phyloP scores from a whole-genome alignment of 2,329 filamentous ascomycete genomes.

The Paecilomyces variotii region DNA sequence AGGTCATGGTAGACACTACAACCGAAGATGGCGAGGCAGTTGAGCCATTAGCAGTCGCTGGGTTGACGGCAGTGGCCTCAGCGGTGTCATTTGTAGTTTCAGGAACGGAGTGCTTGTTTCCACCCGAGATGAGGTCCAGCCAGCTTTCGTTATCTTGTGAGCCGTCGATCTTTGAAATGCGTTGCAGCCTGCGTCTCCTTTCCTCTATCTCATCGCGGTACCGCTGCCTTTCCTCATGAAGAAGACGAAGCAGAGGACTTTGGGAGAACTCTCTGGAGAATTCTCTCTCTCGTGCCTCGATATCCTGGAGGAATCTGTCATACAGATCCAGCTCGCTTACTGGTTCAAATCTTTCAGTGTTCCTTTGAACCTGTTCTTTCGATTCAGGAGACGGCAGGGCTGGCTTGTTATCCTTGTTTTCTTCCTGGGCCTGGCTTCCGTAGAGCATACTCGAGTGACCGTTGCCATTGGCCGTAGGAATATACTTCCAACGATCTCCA shows the following conservation, averaged over 20 bases:
- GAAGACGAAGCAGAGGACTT: slow-evolving; percentile 27
- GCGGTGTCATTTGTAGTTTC: slow-evolving; percentile 6
- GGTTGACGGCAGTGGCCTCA: not conserved
- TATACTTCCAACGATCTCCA: slow-evolving; percentile 31
- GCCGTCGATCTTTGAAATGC: slow-evolving; percentile 2
- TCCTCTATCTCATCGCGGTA: slow-evolving; percentile 15
- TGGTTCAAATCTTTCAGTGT: slow-evolving; percentile 20
- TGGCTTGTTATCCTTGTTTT: slow-evolving; percentile 8
- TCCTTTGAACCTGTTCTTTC: slow-evolving; percentile 21
- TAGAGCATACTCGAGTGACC: slow-evolving; percentile 18
- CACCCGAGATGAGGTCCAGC: slow-evolving; percentile 20
- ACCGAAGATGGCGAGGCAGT: slow-evolving; percentile 7
- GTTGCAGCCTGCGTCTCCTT: slow-evolving; percentile 3
- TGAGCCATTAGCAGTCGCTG: slow-evolving; percentile 1
- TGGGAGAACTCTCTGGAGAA: slow-evolving; percentile 18
- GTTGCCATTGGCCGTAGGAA: slow-evolving; percentile 14
- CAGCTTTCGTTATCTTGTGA: slow-evolving; percentile 16
- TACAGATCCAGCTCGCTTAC: slow-evolving; percentile 48
- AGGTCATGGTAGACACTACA: slow-evolving; percentile 50
- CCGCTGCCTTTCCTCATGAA: slow-evolving; percentile 24
- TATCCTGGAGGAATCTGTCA: slow-evolving; percentile 39
- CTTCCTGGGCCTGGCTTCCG: slow-evolving; percentile 6
- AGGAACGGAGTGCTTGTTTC: slow-evolving; percentile 14
- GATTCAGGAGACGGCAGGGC: slow-evolving; percentile 5
- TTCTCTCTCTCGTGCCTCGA: slow-evolving; percentile 24